Evolutionary conservation across 2,329 filamentous ascomycete genomes (phyloP), one percentile per base, ranked within the genome.

Genomic region (Aspergillus sp.): DNA sequence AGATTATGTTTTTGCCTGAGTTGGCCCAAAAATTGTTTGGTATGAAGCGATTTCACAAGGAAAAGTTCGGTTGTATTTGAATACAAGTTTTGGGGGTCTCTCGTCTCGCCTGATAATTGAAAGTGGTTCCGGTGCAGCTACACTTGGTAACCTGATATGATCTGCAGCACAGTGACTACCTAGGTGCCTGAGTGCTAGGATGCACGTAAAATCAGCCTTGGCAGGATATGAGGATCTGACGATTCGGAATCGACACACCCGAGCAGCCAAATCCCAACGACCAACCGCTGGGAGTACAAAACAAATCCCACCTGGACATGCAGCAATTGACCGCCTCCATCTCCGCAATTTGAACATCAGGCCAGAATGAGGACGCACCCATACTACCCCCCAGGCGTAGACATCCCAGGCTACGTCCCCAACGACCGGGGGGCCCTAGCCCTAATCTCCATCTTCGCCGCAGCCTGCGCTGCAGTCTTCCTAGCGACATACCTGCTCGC

Each of bases 371-470:
- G 11, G 11, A 5, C 43, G 14, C 49, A 55, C 43, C 49, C 56
- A 3, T 58, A 56, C 42, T 56, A 54, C 34, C 54, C 56, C 20
- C n/a, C 48, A 5, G 41, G 29, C 25, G 41, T 44, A 6, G 49
- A 47, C 16, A 54, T 56, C 44, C 42, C 52, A 5, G 41, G 50
- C 49, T 58, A 56, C 41, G 36, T 51, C 29, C 38, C 56, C 23
- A 58, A 56, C 20, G 49, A 56, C 17, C 34, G 38, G 14, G 23
- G 19, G 11, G 49, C 54, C 3, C 47, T 47, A 2, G 16, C 42
- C 6, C 52, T 57, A 9, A 14, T 58, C 23, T 48, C 38, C 7
- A 57, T 49, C 21, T 58, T 58, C 19, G 47, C 49, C 3, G 20
- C 10, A 5, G 31, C 32, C 36, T 50, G 34, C 11, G 5, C 25